Conservation (phyloP, 208 protist genomes). For the Acanthamoeba culbertsoni region DNA sequence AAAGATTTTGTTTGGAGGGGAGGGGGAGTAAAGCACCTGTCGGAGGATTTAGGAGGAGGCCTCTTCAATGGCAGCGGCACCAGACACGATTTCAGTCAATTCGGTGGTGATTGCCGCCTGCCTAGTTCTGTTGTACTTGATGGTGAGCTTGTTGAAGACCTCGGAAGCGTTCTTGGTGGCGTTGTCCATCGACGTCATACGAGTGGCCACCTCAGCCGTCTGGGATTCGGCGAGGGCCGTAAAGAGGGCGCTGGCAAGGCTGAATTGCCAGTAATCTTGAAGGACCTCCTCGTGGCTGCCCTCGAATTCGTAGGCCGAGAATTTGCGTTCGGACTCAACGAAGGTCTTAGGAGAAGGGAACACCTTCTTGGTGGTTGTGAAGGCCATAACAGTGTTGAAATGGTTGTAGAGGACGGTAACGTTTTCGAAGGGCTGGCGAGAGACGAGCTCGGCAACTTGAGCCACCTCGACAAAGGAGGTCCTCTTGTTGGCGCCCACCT, state of each 20-base stretch:
- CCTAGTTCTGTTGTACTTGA: constrained; percentile 67
- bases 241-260: constrained; percentile 18
- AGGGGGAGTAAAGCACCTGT: neutral
- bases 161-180: constrained; percentile 73
- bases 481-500: constrained; percentile 56
- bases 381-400: constrained; percentile 75
- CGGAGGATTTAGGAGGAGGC: neutral
- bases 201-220: constrained; percentile 57
- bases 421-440: constrained; percentile 65
- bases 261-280: constrained; percentile 28
- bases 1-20: neutral
- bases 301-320: constrained; percentile 36
- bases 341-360: constrained; percentile 34
- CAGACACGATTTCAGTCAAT: constrained; percentile 62
- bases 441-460: constrained; percentile 57
- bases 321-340: constrained; percentile 5
- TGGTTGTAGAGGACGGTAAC: constrained; percentile 72
- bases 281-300: constrained; percentile 37
- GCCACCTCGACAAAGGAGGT: constrained; percentile 63
- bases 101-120: constrained; percentile 65
- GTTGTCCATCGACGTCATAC: constrained; percentile 75
- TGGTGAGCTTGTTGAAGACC: constrained; percentile 68
- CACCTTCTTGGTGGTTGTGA: constrained; percentile 64
- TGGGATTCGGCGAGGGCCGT: constrained; percentile 53
- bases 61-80: constrained; percentile 59